Evolutionary conservation across 148 eudicot species (phyloP).

Genomic region (Chenopodium berlandieri): DNA sequence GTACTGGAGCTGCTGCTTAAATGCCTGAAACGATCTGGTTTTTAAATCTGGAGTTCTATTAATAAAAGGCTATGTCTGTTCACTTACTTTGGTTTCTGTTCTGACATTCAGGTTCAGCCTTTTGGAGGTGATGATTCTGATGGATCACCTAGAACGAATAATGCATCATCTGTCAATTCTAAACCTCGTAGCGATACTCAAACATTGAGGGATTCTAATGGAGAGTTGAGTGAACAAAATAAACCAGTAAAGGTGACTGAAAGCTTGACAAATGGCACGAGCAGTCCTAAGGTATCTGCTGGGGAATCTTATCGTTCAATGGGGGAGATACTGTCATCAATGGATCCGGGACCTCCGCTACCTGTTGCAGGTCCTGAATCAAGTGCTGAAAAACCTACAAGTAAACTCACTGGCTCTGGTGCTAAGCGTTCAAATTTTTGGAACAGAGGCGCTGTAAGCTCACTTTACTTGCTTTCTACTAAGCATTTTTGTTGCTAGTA

Average conservation of each 20-base stretch:
- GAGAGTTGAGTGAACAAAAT: slow-evolving; percentile 43
- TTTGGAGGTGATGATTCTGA: slow-evolving; percentile 72
- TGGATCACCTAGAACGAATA: slow-evolving; percentile 52
- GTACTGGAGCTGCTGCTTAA: not conserved
- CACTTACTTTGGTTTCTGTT: slow-evolving; percentile 14
- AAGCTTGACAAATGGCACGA: slow-evolving; percentile 35
- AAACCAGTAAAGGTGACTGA: slow-evolving; percentile 38
- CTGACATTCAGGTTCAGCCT: slow-evolving; percentile 42
- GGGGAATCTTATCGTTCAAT: slow-evolving; percentile 62
- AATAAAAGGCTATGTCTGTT: slow-evolving; percentile 12
- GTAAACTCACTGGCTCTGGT: slow-evolving; percentile 50
- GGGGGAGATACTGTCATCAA: slow-evolving; percentile 79
- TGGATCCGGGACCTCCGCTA: slow-evolving; percentile 77
- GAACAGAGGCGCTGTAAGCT: slow-evolving; percentile 82
- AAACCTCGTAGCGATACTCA: slow-evolving; percentile 45
- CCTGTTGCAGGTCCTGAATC: slow-evolving; percentile 52
- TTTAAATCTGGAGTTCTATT: not conserved
- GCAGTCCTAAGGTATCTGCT: slow-evolving; percentile 36
- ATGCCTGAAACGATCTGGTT: not conserved
- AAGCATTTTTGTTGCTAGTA: not conserved
- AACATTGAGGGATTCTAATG: slow-evolving; percentile 37
- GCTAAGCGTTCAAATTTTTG: slow-evolving; percentile 72
- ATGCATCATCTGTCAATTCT: slow-evolving; percentile 42
- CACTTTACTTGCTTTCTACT: slow-evolving; percentile 5
- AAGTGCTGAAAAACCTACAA: slow-evolving; percentile 49